Conservation (phyloP, 2,329 filamentous ascomycete species). For the Drechslerella dactyloides region DNA sequence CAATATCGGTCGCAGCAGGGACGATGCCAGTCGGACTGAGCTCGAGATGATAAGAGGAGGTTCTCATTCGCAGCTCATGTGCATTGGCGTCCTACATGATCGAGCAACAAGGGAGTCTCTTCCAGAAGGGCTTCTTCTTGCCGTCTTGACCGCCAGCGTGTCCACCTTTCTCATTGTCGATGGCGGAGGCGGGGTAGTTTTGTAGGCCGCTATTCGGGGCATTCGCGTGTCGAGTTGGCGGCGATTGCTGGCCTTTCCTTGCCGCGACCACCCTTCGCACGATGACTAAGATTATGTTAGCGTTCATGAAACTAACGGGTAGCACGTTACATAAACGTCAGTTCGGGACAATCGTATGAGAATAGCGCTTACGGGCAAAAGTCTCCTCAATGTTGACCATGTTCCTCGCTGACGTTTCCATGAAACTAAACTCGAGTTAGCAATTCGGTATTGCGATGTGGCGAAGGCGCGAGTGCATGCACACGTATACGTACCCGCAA, state of each 20-base stretch:
- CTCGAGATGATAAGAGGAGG: background rate
- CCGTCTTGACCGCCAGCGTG: slow-evolving; percentile 12
- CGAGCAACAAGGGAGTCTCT: slow-evolving; percentile 39
- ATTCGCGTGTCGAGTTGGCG: slow-evolving; percentile 37
- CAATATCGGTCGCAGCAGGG: background rate
- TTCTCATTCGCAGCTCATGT: no score
- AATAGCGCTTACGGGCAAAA: slow-evolving; percentile 67
- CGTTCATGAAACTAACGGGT: background rate
- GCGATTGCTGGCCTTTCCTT: slow-evolving; percentile 33
- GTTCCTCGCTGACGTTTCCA: slow-evolving; percentile 84
- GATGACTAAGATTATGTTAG: slow-evolving; percentile 31
- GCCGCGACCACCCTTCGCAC: slow-evolving; percentile 45
- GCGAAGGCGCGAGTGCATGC: background rate
- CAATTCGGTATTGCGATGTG: background rate
- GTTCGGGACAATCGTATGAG: background rate
- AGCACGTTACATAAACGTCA: background rate
- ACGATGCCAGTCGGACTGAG: background rate
- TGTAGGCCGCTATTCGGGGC: slow-evolving; percentile 33
- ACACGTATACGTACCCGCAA: slow-evolving; percentile 67
- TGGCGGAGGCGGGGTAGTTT: slow-evolving; percentile 33
- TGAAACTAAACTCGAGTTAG: slow-evolving; percentile 63
- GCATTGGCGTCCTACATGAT: slow-evolving; percentile 41
- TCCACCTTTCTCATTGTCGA: slow-evolving; percentile 35
- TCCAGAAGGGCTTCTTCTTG: slow-evolving; percentile 37
- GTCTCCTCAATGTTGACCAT: slow-evolving; percentile 91